Evolutionary conservation across 352 stramenopile species (phyloP), one percentile per base, ranked within the genome.

Genomic region (Phytopythium ostracodes): DNA sequence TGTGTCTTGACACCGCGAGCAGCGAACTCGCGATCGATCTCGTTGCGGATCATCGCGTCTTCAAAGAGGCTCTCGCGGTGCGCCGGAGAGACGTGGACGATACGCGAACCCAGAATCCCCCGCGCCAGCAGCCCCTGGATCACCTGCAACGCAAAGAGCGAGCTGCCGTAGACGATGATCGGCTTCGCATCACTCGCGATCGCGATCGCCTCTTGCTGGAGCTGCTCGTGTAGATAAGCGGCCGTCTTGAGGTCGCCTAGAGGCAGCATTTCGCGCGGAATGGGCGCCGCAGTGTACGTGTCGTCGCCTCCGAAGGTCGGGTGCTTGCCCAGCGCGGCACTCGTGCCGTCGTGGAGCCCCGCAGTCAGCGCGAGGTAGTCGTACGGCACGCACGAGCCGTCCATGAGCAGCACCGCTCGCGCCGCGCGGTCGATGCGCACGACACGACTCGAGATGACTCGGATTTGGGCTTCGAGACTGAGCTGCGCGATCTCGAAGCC

Each of bases 311-410:
- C 59, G 43, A 89, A 87, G 20, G 58, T 56, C 5, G 78, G 67
- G 0, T 75, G 36, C 11, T 70, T 71, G 17, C 68, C 73, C 5
- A 89, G 75, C 18, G 77, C 66, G 17, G 73, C 77, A 61, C 66
- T 76, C 0, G 77, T 81, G 15, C 75, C 76, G 31, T 91, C 83
- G 52, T 88, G 74, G 18, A 96, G 74, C 0, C 88, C 89, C 0
- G 85, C 86, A 7, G 87, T 82, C 4, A 97, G 76, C 22, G 88
- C 73, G 12, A 97, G 65, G 36, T 86, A 79, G 60, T 97, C 90
- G 67, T 96, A 97, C 17, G 81, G 87, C 5, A 96, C 64, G 20
- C 88, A 81, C 6, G 81, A 91, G 22, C 83, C 87, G 63, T 97
- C 88, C 27, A 78, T 67, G n/a, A 97, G 77, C 29, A 95, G 54